Evolutionary conservation across 768 basidiomycete genomes (phyloP), one percentile per base, ranked within the genome.

Genomic region (Paxillus ammoniavirescens): DNA sequence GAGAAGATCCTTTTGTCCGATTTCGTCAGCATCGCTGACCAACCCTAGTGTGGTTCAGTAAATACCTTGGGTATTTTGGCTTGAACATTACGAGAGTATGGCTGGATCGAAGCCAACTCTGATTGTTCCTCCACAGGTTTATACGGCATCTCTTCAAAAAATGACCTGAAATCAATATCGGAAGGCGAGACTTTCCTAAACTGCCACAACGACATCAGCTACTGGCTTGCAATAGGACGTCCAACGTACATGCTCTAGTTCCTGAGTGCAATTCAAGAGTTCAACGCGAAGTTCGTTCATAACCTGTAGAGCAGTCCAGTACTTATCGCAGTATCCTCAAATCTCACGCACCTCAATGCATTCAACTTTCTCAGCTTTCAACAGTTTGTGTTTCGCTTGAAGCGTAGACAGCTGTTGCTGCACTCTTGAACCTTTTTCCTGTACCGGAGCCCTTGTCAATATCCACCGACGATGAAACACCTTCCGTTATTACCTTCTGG

Each of bases 241-340:
- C 5, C 36, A 13, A 36, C 50, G 46, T 10, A 57, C 61, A 53
- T 65, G 61, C 36, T 63, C 68, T 23, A 63, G 56, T 51, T 68
- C 64, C 45, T 57, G 37, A 30, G 42, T 44, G 45, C 50, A 55
- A 10, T 54, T 54, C 2, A 40, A 46, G 46, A 70, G 59, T 8
- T 57, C 47, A n/a, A 8, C 41, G 44, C 61, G 58, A 41, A 70
- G 56, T 26, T 61, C 61, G 4, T 56, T 43, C 47, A 61, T 18
- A 28, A 59, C 37, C 66, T 70, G 47, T 42, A 21, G 30, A 5
- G 43, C 6, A 21, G 42, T 54, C 45, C 15, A 6, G 23, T 41
- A 31, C 9, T 45, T 7, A 28, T 44, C 10, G 15, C 15, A 40
- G 38, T 45, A 28, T 9, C 38, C 15, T 48, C 7, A 5, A 36